These are phyloP conservation scores for Penicillium argentinense DNA, from an alignment of 495 filamentous ascomycete genomes.

Conservation along the genomic window DNA sequence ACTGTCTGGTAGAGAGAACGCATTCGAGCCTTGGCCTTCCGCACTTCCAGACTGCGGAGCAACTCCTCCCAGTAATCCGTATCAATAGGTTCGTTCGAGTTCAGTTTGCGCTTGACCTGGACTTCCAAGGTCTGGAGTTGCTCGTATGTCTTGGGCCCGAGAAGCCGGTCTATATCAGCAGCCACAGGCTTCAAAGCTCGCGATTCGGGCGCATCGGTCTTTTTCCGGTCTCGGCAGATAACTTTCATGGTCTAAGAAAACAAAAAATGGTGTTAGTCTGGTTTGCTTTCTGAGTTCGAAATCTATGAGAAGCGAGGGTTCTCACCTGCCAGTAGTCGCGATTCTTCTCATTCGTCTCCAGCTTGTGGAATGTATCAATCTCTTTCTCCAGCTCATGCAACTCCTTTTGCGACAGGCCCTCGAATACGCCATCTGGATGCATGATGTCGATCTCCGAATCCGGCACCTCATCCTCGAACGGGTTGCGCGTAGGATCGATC, in stretches of 20 bases:
- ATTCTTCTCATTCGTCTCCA: conserved; percentile 78
- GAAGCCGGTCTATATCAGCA: conserved; percentile 80
- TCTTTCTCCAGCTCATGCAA: conserved; percentile 79
- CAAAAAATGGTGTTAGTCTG: neutral
- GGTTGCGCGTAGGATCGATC: conserved; percentile 76
- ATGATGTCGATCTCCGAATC: conserved; percentile 78
- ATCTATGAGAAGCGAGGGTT: neutral
- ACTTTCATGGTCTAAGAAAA: conserved; percentile 67
- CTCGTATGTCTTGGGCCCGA: conserved; percentile 83
- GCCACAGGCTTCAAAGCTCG: conserved; percentile 79
- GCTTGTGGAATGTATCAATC: conserved; percentile 77
- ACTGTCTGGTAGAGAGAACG: conserved; percentile 78
- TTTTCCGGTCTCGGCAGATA: conserved; percentile 76
- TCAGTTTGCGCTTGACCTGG: conserved; percentile 80
- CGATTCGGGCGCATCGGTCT: conserved; percentile 65
- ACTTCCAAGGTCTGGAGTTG: conserved; percentile 80
- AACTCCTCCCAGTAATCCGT: conserved; percentile 97
- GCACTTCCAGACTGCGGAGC: conserved; percentile 77
- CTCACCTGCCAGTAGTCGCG: conserved; percentile 81
- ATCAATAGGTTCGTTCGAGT: conserved; percentile 89
- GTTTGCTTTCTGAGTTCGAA: conserved; percentile 19
- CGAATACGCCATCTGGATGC: conserved; percentile 79
- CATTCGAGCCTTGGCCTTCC: conserved; percentile 87
- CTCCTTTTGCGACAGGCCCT: conserved; percentile 68
- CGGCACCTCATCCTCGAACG: conserved; percentile 78